These are phyloP conservation scores for Trichoderma lentiforme DNA, from an alignment of 2,329 filamentous ascomycete species.

Conservation along the genomic window DNA sequence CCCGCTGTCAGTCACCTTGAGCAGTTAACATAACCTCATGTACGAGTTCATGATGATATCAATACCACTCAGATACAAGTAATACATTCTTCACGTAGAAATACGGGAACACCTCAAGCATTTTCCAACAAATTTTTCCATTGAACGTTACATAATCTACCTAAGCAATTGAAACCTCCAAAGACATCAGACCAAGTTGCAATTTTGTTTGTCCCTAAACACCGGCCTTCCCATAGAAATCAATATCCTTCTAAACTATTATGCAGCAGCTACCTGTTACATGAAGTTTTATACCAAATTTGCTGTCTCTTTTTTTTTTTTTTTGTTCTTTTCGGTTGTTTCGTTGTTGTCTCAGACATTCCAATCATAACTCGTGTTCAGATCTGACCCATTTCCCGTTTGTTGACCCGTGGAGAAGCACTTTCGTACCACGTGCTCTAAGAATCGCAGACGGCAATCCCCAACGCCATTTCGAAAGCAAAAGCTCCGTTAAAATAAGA, in stretches of 20 bases:
- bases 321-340: not conserved
- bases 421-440: conserved; percentile 50
- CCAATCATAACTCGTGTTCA: conserved; percentile 25
- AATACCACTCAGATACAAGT: not conserved
- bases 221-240: conserved; percentile 4
- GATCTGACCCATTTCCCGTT: conserved; percentile 34
- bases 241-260: conserved; percentile 4
- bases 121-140: not conserved
- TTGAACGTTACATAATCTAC: not conserved
- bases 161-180: not conserved
- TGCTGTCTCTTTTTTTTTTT: not conserved
- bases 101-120: not conserved
- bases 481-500: conserved; percentile 36
- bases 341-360: conserved; percentile 17
- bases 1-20: not conserved
- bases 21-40: not conserved
- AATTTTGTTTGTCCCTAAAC: not conserved
- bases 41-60: not conserved
- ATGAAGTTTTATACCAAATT: conserved; percentile 13
- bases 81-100: not conserved
- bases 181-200: not conserved
- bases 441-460: conserved; percentile 38
- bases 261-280: conserved; percentile 16
- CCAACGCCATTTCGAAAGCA: conserved; percentile 51
- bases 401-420: conserved; percentile 42